phyloP scores from a whole-genome alignment of 192 early-diverging fungal genomes.

The Entomortierella chlamydospora region DNA sequence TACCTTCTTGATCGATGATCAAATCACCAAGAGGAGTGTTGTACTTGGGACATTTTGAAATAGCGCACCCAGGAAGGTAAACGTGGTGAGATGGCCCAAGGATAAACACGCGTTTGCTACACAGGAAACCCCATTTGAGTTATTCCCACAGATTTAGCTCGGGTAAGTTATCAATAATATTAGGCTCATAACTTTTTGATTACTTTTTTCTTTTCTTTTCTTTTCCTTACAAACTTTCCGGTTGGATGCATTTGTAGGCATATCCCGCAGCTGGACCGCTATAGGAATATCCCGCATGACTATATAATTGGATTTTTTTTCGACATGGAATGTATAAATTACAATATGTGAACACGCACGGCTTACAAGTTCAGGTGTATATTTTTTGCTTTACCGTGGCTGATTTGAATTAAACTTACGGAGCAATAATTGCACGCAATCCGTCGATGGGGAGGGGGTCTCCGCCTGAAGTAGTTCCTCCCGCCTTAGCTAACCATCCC shows the following conservation, averaged over 20 bases:
- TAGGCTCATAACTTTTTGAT: background rate
- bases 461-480: constrained; percentile 25
- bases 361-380: background rate
- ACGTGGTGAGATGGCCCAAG: constrained; percentile 95
- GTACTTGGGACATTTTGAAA: constrained; percentile 78
- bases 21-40: constrained; percentile 92
- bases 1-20: constrained; percentile 73
- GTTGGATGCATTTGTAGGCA: constrained; percentile 83
- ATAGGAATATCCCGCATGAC: constrained; percentile 93
- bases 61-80: constrained; percentile 82
- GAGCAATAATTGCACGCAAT: constrained; percentile 78
- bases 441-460: constrained; percentile 56
- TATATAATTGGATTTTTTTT: constrained; percentile 30
- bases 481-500: constrained; percentile 63
- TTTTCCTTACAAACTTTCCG: constrained; percentile 59
- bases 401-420: constrained; percentile 62
- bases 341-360: background rate
- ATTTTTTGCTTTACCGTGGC: background rate
- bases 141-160: no score
- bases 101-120: constrained; percentile 86
- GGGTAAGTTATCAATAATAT: no score
- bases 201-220: background rate
- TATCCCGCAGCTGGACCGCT: constrained; percentile 92
- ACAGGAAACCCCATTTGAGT: background rate
- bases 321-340: background rate